Conservation (phyloP, 768 basidiomycete species). For the Suillus tomentosus region DNA sequence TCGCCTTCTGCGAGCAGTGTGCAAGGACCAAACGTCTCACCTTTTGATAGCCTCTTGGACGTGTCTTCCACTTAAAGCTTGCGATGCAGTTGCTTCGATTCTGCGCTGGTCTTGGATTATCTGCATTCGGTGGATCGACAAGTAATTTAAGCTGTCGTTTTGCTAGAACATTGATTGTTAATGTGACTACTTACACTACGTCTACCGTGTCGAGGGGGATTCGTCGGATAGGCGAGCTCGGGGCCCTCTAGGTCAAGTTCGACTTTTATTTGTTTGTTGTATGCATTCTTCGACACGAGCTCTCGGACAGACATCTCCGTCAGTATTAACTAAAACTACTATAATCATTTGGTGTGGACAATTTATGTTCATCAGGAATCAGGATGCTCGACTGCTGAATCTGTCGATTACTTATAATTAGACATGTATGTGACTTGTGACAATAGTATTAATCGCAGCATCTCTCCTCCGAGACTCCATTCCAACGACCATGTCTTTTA, state of each 20-base stretch:
- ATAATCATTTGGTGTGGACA: neutral
- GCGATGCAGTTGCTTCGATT: neutral
- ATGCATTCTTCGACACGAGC: neutral
- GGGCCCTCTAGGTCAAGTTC: neutral
- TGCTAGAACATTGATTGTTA: neutral
- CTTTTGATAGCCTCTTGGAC: slow-evolving; percentile 67
- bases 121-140: neutral
- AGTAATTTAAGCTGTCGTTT: neutral
- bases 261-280: neutral
- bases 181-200: neutral
- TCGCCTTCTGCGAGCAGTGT: slow-evolving; percentile 38
- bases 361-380: neutral
- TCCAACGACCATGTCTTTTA: slow-evolving; percentile 54
- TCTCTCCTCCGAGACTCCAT: neutral
- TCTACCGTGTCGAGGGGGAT: neutral
- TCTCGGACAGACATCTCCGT: neutral
- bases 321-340: neutral
- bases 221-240: neutral
- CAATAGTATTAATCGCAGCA: neutral
- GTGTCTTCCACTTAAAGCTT: slow-evolving; percentile 25
- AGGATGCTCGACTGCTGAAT: neutral
- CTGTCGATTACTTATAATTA: neutral
- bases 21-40: slow-evolving; percentile 50
- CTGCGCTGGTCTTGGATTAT: neutral
- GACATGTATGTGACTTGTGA: neutral